Evolutionary conservation across 202 grass and related monocot genomes (phyloP).

Genomic region (Eragrostis tef): DNA sequence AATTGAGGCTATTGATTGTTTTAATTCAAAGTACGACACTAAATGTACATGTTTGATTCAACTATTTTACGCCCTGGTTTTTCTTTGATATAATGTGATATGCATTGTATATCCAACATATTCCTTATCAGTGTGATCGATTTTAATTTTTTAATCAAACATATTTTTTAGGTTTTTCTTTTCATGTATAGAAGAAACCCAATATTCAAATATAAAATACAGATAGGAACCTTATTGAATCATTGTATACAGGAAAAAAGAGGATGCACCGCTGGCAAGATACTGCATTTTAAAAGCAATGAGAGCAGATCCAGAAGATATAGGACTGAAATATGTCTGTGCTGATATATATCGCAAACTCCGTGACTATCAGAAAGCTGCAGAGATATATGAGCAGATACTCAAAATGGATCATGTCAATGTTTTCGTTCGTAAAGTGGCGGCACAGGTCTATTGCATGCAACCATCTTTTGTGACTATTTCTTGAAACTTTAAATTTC

Average conservation of each 20-base stretch:
- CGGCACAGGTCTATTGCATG: slow-evolving; percentile 63
- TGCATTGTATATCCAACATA: background rate
- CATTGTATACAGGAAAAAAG: slow-evolving; percentile 55
- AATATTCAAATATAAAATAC: background rate
- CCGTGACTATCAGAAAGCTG: slow-evolving; percentile 73
- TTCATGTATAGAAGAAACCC: background rate
- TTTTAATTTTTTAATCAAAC: background rate
- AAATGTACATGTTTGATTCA: background rate
- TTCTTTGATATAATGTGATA: background rate
- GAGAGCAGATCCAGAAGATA: slow-evolving; percentile 84
- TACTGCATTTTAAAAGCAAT: slow-evolving; percentile 84
- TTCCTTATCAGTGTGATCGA: background rate
- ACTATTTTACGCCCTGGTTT: background rate
- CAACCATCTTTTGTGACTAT: slow-evolving; percentile 13
- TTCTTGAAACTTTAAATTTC: background rate
- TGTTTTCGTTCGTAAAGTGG: slow-evolving; percentile 59
- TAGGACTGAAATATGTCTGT: slow-evolving; percentile 70
- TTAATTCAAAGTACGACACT: background rate
- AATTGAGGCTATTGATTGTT: background rate
- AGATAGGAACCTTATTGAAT: slow-evolving; percentile 1
- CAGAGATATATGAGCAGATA: slow-evolving; percentile 87
- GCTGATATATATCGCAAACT: slow-evolving; percentile 66
- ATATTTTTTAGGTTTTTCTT: background rate
- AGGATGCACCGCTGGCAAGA: slow-evolving; percentile 66
- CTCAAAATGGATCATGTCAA: slow-evolving; percentile 54